These are phyloP conservation scores for Neolentinus lepideus DNA, from an alignment of 1,284 basidiomycete genomes.

Conservation along the genomic window DNA sequence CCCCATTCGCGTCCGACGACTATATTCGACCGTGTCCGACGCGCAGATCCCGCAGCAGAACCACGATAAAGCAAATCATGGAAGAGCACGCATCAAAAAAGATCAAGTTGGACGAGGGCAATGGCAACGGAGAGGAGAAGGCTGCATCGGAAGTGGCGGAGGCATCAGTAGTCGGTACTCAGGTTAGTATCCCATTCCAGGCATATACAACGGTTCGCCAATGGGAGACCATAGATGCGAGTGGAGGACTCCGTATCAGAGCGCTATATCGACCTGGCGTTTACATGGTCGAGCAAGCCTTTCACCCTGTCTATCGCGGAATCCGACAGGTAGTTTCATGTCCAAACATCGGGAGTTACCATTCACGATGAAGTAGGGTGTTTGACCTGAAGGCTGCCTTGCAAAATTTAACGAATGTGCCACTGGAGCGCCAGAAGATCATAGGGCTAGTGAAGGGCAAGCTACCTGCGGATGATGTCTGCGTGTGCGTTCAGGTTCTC, in stretches of 20 bases:
- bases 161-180: background rate
- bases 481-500: conserved; percentile 39
- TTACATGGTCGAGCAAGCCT: conserved; percentile 57
- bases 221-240: background rate
- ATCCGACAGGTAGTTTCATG: conserved; percentile 50
- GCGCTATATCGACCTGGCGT: conserved; percentile 53
- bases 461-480: conserved; percentile 66
- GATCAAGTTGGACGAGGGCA: background rate
- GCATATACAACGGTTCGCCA: background rate
- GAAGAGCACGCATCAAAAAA: background rate
- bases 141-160: background rate
- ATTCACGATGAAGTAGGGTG: conserved; percentile 33
- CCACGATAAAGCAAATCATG: background rate
- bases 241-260: conserved; percentile 10
- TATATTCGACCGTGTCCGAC: no score
- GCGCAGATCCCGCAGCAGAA: background rate
- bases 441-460: conserved; percentile 83
- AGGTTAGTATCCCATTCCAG: background rate
- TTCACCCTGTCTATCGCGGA: conserved; percentile 58
- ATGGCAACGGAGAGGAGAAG: background rate
- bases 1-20: background rate
- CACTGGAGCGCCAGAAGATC: conserved; percentile 85
- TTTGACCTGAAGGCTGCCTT: conserved; percentile 64
- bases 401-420: conserved; percentile 71
- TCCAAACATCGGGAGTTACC: conserved; percentile 1